These are phyloP conservation scores for Pseudevernia furfuracea DNA, from an alignment of 495 filamentous ascomycete species.

Conservation along the genomic window DNA sequence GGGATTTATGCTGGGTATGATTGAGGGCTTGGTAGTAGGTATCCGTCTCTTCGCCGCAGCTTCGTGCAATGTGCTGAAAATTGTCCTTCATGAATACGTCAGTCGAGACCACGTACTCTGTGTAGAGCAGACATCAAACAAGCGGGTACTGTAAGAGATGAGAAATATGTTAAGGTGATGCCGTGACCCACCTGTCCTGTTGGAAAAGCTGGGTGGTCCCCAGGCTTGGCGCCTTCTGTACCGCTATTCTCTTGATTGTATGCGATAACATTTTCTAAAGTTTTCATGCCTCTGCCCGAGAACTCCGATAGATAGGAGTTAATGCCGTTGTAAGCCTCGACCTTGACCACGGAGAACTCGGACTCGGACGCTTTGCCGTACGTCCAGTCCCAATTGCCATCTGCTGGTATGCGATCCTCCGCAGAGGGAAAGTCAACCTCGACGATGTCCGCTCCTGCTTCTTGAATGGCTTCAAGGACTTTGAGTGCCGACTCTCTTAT, in stretches of 20 bases:
- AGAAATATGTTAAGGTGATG: not conserved
- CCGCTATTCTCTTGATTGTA: slow-evolving; percentile 22
- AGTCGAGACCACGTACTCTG: not conserved
- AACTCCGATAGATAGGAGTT: slow-evolving; percentile 25
- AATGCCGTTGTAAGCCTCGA: slow-evolving; percentile 28
- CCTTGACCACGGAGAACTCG: slow-evolving; percentile 28
- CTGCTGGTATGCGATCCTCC: slow-evolving; percentile 24
- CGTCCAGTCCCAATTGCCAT: slow-evolving; percentile 29
- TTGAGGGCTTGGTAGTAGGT: slow-evolving; percentile 22
- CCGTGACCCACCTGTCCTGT: slow-evolving; percentile 19
- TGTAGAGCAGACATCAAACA: not conserved
- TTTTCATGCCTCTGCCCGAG: slow-evolving; percentile 19
- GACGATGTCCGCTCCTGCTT: slow-evolving; percentile 24
- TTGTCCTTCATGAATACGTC: slow-evolving; percentile 13
- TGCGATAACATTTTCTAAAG: slow-evolving; percentile 22
- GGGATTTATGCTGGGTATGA: slow-evolving; percentile 15
- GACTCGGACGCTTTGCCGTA: slow-evolving; percentile 21
- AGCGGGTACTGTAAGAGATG: not conserved
- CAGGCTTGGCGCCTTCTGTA: slow-evolving; percentile 22
- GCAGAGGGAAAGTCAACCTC: slow-evolving; percentile 25
- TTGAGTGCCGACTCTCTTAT: slow-evolving; percentile 4
- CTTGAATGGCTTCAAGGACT: slow-evolving; percentile 20
- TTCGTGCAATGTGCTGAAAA: slow-evolving; percentile 14
- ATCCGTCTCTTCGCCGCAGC: slow-evolving; percentile 7
- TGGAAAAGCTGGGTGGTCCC: slow-evolving; percentile 25